Evolutionary conservation across 306 rosid genomes (phyloP), one percentile per base, ranked within the genome.

Genomic region (Citrullus mucosospermus): DNA sequence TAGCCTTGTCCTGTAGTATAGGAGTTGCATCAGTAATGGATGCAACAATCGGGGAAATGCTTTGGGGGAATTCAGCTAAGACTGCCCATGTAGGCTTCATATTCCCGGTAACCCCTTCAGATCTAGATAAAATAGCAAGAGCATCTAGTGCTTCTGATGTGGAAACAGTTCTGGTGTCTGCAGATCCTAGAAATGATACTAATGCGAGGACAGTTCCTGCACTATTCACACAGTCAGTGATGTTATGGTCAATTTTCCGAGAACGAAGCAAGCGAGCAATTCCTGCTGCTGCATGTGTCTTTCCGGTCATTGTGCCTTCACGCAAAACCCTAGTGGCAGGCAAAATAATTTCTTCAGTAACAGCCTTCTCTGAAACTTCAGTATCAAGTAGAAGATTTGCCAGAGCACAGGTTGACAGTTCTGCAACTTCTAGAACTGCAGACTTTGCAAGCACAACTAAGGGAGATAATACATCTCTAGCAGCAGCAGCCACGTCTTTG

Each of bases 241-340:
- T 82, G 78, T 83, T 87, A 80, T 77, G 30, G 80, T 92, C 93
- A 81, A 91, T 88, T 86, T 73, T 77, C 30, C 87, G 93, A 84
- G 90, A 92, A 79, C 85, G 92, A 77, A 95, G 88, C 78, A 95
- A 86, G 81, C 97, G 97, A 71, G 97, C 93, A 82, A 92, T 90
- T 55, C 93, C 98, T 54, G 98, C 96, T 79, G 98, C 97, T 69
- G 98, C 96, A 84, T 85, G 93, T 79, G 91, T 79, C 84, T 95
- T 92, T 70, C 98, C 96, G 34, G 88, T 87, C 50, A 86, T 63
- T 22, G 97, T 83, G 81, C 98, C 97, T 86, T 94, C 96, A 44
- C 80, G 84, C 83, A 94, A 82, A 77, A 94, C 93, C 89, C 93
- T 89, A 43, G 98, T 90, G 72, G 98, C 98, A 43, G 97, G 96